Percentiles rank a stretch among this genome's conserved stretches.
Conservation (phyloP, 805 yeast genomes). For the Metschnikowia proteae region DNA sequence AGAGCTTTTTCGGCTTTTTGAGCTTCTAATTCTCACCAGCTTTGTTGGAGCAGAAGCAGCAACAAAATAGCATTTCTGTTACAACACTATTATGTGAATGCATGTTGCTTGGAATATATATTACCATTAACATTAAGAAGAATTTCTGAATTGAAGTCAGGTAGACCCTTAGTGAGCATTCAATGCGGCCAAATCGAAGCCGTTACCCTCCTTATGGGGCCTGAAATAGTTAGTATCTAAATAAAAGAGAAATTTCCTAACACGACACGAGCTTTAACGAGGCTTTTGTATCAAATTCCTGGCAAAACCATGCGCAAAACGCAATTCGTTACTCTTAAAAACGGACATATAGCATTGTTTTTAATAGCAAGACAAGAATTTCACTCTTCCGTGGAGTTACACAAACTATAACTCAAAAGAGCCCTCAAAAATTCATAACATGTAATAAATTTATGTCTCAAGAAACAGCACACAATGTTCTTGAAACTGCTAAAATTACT, state of each 20-base stretch:
- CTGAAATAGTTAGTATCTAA: conserved; percentile 11
- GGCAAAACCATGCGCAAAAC: no score
- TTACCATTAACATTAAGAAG: conserved; percentile 41
- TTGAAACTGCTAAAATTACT: no score
- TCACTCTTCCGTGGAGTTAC: no score
- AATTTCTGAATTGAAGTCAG: conserved; percentile 16
- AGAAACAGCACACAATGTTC: no score
- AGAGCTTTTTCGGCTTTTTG: conserved; percentile 30
- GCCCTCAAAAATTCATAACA: no score
- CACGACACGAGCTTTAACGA: no score
- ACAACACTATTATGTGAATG: conserved; percentile 49
- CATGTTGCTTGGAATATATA: conserved; percentile 48
- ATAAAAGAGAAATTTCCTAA: not conserved
- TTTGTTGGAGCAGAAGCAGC: conserved; percentile 8
- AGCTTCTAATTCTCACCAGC: conserved; percentile 30
- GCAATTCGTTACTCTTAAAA: no score
- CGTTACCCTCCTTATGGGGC: conserved; percentile 17
- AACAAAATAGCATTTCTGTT: conserved; percentile 24
- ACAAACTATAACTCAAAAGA: no score
- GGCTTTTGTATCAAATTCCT: no score
- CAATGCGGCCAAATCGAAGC: conserved; percentile 3
- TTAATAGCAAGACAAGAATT: no score
- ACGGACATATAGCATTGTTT: no score
- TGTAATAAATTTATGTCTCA: no score
- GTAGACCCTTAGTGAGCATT: not conserved